Evolutionary conservation across 345 rosid species (phyloP).

Genomic region (Clausena lansium): DNA sequence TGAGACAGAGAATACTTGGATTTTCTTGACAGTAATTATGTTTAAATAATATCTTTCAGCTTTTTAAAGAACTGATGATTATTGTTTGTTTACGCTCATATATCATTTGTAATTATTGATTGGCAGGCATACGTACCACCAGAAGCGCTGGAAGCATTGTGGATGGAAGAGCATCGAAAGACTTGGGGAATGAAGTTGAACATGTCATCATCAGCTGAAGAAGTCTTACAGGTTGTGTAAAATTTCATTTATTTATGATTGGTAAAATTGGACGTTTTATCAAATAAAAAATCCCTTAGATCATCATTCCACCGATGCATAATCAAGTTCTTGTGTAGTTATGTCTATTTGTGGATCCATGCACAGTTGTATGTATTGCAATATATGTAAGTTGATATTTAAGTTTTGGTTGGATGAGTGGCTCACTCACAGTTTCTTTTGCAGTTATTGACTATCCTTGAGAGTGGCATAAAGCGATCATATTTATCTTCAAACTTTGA

Average conservation of each 20-base stretch:
- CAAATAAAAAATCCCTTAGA: not conserved
- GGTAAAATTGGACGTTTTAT: not conserved
- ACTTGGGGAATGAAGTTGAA: slow-evolving; percentile 61
- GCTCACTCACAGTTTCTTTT: slow-evolving; percentile 18
- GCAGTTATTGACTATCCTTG: slow-evolving; percentile 72
- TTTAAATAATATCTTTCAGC: not conserved
- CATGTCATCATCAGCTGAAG: slow-evolving; percentile 57
- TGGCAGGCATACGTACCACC: slow-evolving; percentile 68
- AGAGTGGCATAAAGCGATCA: slow-evolving; percentile 70
- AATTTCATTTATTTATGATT: not conserved
- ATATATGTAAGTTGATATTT: not conserved
- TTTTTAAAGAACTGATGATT: not conserved
- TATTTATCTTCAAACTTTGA: slow-evolving; percentile 55
- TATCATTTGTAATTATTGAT: slow-evolving; percentile 5
- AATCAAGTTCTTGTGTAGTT: not conserved
- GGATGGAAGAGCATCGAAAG: slow-evolving; percentile 62
- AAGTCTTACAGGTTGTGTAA: slow-evolving; percentile 68
- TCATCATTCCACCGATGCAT: not conserved
- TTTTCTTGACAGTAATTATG: not conserved
- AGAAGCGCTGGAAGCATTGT: slow-evolving; percentile 75
- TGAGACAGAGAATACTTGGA: slow-evolving; percentile 18
- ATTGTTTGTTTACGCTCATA: not conserved
- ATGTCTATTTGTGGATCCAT: not conserved
- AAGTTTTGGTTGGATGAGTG: slow-evolving; percentile 4
- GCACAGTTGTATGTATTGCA: not conserved